Conservation (phyloP, 495 filamentous ascomycete species). For the Choiromyces venosus region DNA sequence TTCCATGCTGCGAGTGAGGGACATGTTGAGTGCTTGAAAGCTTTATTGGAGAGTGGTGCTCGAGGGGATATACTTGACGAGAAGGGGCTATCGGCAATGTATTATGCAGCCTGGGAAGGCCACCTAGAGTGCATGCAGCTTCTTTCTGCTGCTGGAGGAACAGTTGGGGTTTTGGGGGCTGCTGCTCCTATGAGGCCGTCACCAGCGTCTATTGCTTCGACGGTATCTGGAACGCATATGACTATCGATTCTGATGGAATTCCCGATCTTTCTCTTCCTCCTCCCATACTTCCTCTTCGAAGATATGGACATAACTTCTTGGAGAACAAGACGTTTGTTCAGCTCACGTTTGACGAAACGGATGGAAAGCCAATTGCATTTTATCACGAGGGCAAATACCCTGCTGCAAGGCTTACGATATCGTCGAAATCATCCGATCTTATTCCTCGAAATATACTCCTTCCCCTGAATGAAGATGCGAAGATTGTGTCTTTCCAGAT, state of each 20-base stretch:
- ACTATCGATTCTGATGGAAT: slow-evolving; percentile 77
- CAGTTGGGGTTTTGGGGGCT: slow-evolving; percentile 35
- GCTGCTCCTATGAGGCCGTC: slow-evolving; percentile 46
- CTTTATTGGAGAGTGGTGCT: slow-evolving; percentile 68
- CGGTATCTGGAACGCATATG: slow-evolving; percentile 46
- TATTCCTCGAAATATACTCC: slow-evolving; percentile 87
- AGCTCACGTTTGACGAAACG: slow-evolving; percentile 74
- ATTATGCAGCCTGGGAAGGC: slow-evolving; percentile 98
- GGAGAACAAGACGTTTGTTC: slow-evolving; percentile 90
- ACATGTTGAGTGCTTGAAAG: slow-evolving; percentile 76
- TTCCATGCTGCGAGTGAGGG: slow-evolving; percentile 97
- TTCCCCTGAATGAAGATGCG: slow-evolving; percentile 93
- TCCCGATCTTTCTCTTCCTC: slow-evolving; percentile 83
- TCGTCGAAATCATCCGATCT: slow-evolving; percentile 93
- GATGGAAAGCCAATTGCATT: slow-evolving; percentile 67
- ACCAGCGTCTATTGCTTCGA: slow-evolving; percentile 43
- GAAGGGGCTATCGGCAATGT: slow-evolving; percentile 89
- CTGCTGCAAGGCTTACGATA: slow-evolving; percentile 88
- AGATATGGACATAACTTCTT: slow-evolving; percentile 98
- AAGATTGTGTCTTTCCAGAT: slow-evolving; percentile 90
- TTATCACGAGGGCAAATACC: slow-evolving; percentile 92
- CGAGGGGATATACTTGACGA: slow-evolving; percentile 75
- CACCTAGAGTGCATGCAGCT: slow-evolving; percentile 90
- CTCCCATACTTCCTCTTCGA: slow-evolving; percentile 88
- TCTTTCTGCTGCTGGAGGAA: slow-evolving; percentile 55